These are phyloP conservation scores for Mimosa pudica DNA, from an alignment of 306 rosid genomes.

Conservation along the genomic window DNA sequence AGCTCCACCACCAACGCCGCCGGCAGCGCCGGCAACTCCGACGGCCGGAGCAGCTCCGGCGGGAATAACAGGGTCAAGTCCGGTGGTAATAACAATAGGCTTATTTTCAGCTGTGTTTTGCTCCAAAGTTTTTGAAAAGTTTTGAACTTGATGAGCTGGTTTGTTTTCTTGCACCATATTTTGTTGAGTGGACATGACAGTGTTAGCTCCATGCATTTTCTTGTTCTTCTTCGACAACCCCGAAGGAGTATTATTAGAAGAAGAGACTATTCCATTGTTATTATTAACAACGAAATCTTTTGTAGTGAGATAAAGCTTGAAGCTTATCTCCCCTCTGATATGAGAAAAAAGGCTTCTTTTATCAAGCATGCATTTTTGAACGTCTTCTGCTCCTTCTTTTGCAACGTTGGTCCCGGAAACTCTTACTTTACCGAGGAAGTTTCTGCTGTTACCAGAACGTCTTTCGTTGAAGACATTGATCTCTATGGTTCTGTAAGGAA, in stretches of 20 bases:
- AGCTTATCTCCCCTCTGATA: conserved; percentile 58
- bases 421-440: conserved; percentile 63
- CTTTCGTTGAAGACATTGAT: conserved; percentile 60
- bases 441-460: conserved; percentile 53
- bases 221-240: conserved; percentile 53
- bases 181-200: conserved; percentile 39
- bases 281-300: conserved; percentile 4
- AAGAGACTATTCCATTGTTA: conserved; percentile 39
- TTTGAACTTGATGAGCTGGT: conserved; percentile 38
- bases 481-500: conserved; percentile 63
- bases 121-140: conserved; percentile 44
- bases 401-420: conserved; percentile 56
- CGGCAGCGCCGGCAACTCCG: not conserved
- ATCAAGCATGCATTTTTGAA: conserved; percentile 52
- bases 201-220: conserved; percentile 44
- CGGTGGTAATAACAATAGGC: conserved; percentile 44
- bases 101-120: conserved; percentile 45
- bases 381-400: conserved; percentile 48
- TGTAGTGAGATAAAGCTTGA: conserved; percentile 53
- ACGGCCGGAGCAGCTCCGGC: conserved; percentile 24
- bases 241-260: conserved; percentile 31
- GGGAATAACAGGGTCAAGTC: conserved; percentile 34
- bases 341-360: conserved; percentile 68
- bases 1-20: not conserved
- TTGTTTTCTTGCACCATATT: conserved; percentile 39